Evolutionary conservation across 2,329 filamentous ascomycete genomes (phyloP).

Genomic region (Tympanopsis confertula): DNA sequence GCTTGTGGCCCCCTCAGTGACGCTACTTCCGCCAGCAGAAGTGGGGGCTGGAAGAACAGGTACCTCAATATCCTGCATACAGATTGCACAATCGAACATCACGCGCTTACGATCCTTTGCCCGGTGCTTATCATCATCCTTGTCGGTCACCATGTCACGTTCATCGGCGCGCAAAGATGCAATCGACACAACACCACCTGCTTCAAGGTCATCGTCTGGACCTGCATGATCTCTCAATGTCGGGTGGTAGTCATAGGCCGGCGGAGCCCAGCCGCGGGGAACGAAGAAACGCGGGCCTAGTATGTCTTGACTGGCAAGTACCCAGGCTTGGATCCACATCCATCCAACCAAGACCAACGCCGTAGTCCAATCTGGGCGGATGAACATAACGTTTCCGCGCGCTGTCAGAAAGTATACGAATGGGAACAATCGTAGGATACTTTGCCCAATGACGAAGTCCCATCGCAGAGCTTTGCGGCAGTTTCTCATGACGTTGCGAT

Average conservation of each 20-base stretch:
- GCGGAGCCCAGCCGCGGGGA: conserved; percentile 28
- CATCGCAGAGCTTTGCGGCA: conserved; percentile 58
- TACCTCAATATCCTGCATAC: conserved; percentile 62
- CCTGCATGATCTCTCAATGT: conserved; percentile 31
- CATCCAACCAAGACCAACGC: conserved; percentile 45
- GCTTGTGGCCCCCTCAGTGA: conserved; percentile 25
- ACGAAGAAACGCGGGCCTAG: conserved; percentile 58
- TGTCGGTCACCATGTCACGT: conserved; percentile 11
- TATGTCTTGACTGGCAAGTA: conserved; percentile 52
- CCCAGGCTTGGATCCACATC: conserved; percentile 56
- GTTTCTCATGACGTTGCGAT: conserved; percentile 58
- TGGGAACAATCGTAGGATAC: conserved; percentile 46
- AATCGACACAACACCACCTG: conserved; percentile 44
- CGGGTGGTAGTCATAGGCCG: conserved; percentile 62
- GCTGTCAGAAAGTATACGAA: conserved; percentile 56
- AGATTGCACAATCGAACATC: conserved; percentile 57
- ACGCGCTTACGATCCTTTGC: background rate
- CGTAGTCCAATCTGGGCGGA: conserved; percentile 39
- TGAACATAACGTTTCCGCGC: conserved; percentile 50
- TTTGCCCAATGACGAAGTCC: conserved; percentile 61
- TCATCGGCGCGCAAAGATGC: conserved; percentile 24
- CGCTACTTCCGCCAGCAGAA: conserved; percentile 4
- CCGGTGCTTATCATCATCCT: conserved; percentile 8
- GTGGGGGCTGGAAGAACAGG: conserved; percentile 39
- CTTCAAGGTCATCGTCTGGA: conserved; percentile 45